Conservation (phyloP, 2,329 filamentous ascomycete species). For the Colletotrichum melonis region DNA sequence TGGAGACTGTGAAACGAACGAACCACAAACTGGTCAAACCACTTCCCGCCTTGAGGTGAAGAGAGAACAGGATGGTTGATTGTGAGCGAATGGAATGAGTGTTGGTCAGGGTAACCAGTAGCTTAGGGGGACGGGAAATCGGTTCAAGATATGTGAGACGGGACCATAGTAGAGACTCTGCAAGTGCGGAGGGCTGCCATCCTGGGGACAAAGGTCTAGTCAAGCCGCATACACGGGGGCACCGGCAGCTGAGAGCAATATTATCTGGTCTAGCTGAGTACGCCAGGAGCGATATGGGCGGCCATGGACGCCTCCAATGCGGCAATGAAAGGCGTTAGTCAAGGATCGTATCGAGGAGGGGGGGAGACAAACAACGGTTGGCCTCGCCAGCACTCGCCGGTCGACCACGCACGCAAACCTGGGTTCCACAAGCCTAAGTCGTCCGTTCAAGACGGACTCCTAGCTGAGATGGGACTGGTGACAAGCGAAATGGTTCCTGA, state of each 20-base stretch:
- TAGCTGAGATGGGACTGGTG: slow-evolving; percentile 26
- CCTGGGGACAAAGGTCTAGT: slow-evolving; percentile 21
- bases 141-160: slow-evolving; percentile 29
- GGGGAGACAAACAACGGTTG: slow-evolving; percentile 19
- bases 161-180: not conserved
- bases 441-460: slow-evolving; percentile 21
- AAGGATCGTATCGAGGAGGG: not conserved
- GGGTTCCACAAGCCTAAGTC: slow-evolving; percentile 19
- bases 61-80: slow-evolving; percentile 6
- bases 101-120: not conserved
- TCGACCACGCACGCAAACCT: slow-evolving; percentile 1
- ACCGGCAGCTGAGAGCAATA: slow-evolving; percentile 29
- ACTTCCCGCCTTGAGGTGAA: slow-evolving; percentile 23
- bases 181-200: not conserved
- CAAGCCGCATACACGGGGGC: slow-evolving; percentile 25
- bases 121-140: slow-evolving; percentile 13
- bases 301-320: slow-evolving; percentile 13
- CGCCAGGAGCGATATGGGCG: slow-evolving; percentile 16
- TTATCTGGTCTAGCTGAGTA: slow-evolving; percentile 15
- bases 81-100: slow-evolving; percentile 14
- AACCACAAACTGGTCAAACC: slow-evolving; percentile 24
- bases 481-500: slow-evolving; percentile 29
- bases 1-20: slow-evolving; percentile 17
- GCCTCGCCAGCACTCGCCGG: slow-evolving; percentile 15
- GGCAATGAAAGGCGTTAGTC: slow-evolving; percentile 16